phyloP scores from a whole-genome alignment of 169 alveolate genomes.

The Plasmodium billcollinsi region DNA sequence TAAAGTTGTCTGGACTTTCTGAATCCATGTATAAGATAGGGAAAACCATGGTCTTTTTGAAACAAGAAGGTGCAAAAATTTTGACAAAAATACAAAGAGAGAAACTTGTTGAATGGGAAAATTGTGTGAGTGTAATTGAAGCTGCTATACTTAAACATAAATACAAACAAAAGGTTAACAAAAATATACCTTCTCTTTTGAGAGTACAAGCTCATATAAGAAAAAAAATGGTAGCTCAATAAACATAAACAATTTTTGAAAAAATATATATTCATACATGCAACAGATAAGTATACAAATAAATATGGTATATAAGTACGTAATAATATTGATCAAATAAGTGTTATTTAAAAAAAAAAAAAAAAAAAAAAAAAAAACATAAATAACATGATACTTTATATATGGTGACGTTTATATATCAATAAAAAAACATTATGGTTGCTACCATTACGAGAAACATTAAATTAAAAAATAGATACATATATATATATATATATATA shows the following conservation, averaged over 20 bases:
- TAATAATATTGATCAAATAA: too few relatives aligned
- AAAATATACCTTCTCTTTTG: conserved; percentile 83
- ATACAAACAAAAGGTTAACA: conserved; percentile 76
- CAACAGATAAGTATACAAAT: too few relatives aligned
- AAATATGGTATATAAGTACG: too few relatives aligned
- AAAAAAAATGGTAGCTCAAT: conserved; percentile 40
- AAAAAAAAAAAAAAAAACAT: not conserved
- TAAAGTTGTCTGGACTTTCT: conserved; percentile 80
- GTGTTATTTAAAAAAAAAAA: too few relatives aligned
- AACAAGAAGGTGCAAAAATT: conserved; percentile 90
- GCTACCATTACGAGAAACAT: too few relatives aligned
- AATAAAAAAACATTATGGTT: too few relatives aligned
- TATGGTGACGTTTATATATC: too few relatives aligned
- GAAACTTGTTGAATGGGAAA: conserved; percentile 91
- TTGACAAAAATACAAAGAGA: conserved; percentile 91
- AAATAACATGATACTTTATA: too few relatives aligned
- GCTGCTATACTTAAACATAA: conserved; percentile 85
- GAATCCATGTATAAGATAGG: conserved; percentile 85
- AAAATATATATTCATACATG: too few relatives aligned
- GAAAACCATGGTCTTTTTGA: conserved; percentile 92
- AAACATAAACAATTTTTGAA: too few relatives aligned
- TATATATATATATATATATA: too few relatives aligned
- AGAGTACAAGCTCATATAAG: conserved; percentile 93
- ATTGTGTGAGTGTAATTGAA: conserved; percentile 89
- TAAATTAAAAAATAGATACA: too few relatives aligned